Conservation (phyloP, 805 yeast species). For the Candida schatavii region DNA sequence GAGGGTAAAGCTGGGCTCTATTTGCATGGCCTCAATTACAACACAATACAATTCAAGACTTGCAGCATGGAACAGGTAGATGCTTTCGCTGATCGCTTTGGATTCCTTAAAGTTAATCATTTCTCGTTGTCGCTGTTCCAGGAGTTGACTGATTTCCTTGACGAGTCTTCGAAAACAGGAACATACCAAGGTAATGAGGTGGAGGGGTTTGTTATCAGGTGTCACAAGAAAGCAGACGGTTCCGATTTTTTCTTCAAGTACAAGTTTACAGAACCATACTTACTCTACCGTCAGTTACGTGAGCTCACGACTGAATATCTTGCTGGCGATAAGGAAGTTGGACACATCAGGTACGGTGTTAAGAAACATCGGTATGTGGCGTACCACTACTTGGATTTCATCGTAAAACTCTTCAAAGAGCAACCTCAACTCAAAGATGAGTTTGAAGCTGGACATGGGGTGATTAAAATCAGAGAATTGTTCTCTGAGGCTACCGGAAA, state of each 20-base stretch:
- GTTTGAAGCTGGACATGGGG: conserved; percentile 61
- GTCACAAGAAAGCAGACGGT: conserved; percentile 28
- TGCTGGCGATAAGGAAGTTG: conserved; percentile 21
- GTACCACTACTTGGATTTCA: conserved; percentile 63
- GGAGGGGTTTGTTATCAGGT: conserved; percentile 92
- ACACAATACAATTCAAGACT: conserved; percentile 62
- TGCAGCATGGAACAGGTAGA: conserved; percentile 58
- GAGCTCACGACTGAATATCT: conserved; percentile 73
- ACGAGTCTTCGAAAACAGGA: conserved; percentile 62
- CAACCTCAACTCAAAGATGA: conserved; percentile 46
- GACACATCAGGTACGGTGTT: conserved; percentile 7
- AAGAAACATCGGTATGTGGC: conserved; percentile 56
- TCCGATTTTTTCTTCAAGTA: conserved; percentile 79
- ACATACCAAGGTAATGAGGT: conserved; percentile 67
- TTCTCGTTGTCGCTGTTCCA: conserved; percentile 36
- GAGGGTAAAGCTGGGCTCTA: conserved; percentile 67
- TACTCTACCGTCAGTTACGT: conserved; percentile 86
- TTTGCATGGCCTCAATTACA: conserved; percentile 82
- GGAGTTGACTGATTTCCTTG: conserved; percentile 49
- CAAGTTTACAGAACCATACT: conserved; percentile 93
- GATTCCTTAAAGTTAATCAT: conserved; percentile 62
- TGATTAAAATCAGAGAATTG: conserved; percentile 65
- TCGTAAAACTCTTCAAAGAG: conserved; percentile 49
- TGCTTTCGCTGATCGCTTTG: conserved; percentile 62
- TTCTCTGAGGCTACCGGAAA: conserved; percentile 54